Conservation (phyloP, 352 stramenopile species). For the Thraustochytrium striatum region DNA sequence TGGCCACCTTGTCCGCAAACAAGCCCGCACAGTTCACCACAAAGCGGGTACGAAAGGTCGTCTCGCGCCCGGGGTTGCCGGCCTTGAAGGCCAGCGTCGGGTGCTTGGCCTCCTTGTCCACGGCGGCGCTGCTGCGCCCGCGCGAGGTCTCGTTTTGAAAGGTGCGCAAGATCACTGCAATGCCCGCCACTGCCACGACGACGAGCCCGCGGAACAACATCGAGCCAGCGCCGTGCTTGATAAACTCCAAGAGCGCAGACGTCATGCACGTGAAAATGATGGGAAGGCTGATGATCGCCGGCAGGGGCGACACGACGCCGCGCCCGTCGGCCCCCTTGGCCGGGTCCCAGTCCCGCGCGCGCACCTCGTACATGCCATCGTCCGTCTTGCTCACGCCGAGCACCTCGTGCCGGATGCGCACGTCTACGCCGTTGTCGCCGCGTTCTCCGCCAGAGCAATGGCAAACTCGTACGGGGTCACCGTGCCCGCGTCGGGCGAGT, state of each 20-base stretch:
- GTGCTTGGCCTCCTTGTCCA: neutral
- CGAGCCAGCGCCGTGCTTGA: neutral
- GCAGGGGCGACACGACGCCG: neutral
- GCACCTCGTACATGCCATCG: conserved; percentile 53
- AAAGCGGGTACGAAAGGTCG: conserved; percentile 58
- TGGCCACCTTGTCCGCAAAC: conserved; percentile 57
- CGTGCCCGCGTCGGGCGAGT: conserved; percentile 62
- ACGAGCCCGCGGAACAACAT: neutral
- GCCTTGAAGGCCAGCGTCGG: neutral
- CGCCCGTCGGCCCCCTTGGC: neutral
- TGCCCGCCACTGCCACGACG: neutral
- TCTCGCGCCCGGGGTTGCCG: conserved; percentile 16
- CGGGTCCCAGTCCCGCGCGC: conserved; percentile 60
- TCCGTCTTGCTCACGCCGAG: conserved; percentile 54
- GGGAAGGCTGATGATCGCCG: neutral
- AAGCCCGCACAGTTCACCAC: conserved; percentile 62
- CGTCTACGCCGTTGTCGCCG: conserved; percentile 63
- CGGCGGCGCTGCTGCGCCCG: neutral
- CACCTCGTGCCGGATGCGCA: conserved; percentile 61
- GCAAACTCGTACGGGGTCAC: conserved; percentile 63
- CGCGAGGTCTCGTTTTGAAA: too few relatives aligned
- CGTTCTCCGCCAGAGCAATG: conserved; percentile 63
- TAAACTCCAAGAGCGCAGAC: too few relatives aligned
- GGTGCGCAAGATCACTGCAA: too few relatives aligned
- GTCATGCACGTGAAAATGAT: neutral